Evolutionary conservation across 495 filamentous ascomycete genomes (phyloP).

Genomic region (Penicillium bovifimosum): DNA sequence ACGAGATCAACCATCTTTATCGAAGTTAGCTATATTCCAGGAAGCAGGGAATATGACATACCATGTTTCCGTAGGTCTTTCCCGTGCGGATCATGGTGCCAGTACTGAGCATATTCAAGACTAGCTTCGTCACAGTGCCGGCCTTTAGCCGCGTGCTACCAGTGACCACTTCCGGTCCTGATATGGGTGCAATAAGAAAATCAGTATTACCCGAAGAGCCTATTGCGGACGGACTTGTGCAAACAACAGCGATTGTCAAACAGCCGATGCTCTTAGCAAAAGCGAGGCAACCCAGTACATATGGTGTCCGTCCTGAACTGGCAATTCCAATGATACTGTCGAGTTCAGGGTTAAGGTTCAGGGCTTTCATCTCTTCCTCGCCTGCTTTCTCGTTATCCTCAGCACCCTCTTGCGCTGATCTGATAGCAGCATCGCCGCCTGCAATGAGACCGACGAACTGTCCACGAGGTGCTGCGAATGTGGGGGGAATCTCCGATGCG

Average conservation of each 20-base stretch:
- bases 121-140: constrained; percentile 35
- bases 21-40: background rate
- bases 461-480: constrained; percentile 29
- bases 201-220: constrained; percentile 24
- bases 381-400: constrained; percentile 29
- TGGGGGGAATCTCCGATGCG: constrained; percentile 37
- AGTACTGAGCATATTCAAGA: constrained; percentile 39
- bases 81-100: constrained; percentile 36
- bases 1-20: constrained; percentile 36
- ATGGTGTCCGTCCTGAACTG: constrained; percentile 39
- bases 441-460: constrained; percentile 38
- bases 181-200: constrained; percentile 27
- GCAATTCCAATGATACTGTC: constrained; percentile 39
- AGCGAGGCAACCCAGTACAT: constrained; percentile 32
- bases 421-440: constrained; percentile 36
- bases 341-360: constrained; percentile 23
- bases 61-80: constrained; percentile 40
- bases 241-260: constrained; percentile 32
- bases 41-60: constrained; percentile 3
- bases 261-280: constrained; percentile 30
- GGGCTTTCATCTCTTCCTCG: constrained; percentile 18
- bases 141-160: constrained; percentile 39
- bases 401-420: constrained; percentile 36
- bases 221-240: constrained; percentile 29
- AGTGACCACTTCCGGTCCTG: constrained; percentile 35